Evolutionary conservation across 768 basidiomycete species (phyloP), one percentile per base, ranked within the genome.

Genomic region (Kondoa subrosea): DNA sequence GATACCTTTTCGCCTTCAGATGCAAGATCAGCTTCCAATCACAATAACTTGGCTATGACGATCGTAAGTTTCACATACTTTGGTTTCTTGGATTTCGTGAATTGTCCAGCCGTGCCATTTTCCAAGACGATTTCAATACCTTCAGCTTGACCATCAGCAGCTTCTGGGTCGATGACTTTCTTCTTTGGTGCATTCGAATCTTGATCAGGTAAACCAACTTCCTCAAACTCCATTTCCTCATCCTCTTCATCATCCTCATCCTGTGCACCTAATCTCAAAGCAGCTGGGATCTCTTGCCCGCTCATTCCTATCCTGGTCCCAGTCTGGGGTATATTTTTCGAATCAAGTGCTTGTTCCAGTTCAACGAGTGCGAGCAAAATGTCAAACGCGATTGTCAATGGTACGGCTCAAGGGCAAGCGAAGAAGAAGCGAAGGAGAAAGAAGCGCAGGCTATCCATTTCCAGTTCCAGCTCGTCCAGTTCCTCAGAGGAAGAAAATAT

Each of bases 71-170:
- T n/a, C n/a, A n/a, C 61, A 21, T 32, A 63, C 61, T 32, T 27
- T 25, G 58, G 25, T 59, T 59, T 59, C n/a, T 63, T 63, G 29
- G 29, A 27, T 33, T 63, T 63, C 27, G 15, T 3, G 26, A 12
- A 4, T 25, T 56, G 15, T 56, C 16, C 58, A 15, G 27, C 12
- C 29, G 16, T 27, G 29, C 29, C 27, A 12, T 32, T 27, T n/a
- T 63, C 61, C 26, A 63, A 33, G 16, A 63, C 61, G 33, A 63
- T 32, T 33, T 63, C 61, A 32, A 63, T 63, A 8, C 33, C 33
- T 32, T 63, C 61, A 14, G 14, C 40, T 50, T 50, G 40, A 8
- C 21, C 12, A 8, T 50, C 40, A 8, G 8, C 40, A 50, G 40
- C 40, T 50, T 50, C 40, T 50, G 12, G 21, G 40, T 50, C 40